Evolutionary conservation across 176 grass and related monocot species (phyloP), one percentile per base, ranked within the genome.

Genomic region (Bromus sterilis): DNA sequence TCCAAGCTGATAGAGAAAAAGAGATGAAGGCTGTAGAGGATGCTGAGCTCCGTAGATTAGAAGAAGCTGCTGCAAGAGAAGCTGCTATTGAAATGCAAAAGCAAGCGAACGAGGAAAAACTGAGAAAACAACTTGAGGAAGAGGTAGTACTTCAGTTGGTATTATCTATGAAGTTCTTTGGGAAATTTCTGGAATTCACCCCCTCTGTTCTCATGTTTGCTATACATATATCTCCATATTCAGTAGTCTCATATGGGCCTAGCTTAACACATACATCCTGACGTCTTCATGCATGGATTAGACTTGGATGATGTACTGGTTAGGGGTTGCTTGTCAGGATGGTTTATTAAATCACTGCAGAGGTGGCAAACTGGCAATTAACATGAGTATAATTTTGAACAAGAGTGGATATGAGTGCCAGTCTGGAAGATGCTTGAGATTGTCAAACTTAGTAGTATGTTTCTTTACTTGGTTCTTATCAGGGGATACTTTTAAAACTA

Each of bases 1-100:
- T 99, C 26, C 82, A 88, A 91, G 97, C 93, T 53, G 97, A 99
- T 79, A 80, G 68, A 84, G 97, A 99, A 78, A 99, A 96, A 64
- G 97, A 99, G 75, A 66, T 99, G 81, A 99, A 83, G 63, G 89
- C 89, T 58, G 79, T 51, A 33, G 87, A 90, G 78, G 97, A 93
- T 74, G 91, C 91, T 65, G 93, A 93, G 83, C 59, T 82, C 24
- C 84, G 56, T 67, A 83, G 39, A 49, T 82, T 80, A 83, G 87
- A 94, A 65, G 89, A 56, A 43, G 87, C 48, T 87, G 84, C 84
- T 85, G 81, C 87, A 36, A 94, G 74, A 66, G 84, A 91, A 87
- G 86, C 86, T 80, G 81, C 84, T 62, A 71, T 89, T 91, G 84
- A 82, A 64, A 91, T 77, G 53, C 78, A 91, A 75, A 95, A 88